Conservation (phyloP, 2,329 filamentous ascomycete genomes). For the Fusarium abutilonis region DNA sequence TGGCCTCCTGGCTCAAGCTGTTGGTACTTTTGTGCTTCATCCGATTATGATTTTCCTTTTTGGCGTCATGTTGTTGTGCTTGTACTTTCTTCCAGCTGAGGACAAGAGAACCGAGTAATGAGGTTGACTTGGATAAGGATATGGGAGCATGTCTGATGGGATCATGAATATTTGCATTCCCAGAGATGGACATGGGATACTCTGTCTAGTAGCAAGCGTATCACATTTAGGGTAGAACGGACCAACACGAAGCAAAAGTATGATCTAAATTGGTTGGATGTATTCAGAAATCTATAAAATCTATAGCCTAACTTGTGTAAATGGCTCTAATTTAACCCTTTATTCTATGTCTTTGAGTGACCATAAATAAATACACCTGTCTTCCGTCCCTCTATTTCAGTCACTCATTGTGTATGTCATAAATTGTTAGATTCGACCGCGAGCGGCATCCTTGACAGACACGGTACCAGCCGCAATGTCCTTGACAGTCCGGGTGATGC, state of each 20-base stretch:
- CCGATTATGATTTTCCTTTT: conserved; percentile 75
- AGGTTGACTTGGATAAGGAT: not conserved
- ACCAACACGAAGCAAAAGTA: not conserved
- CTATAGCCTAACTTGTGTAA: conserved; percentile 21
- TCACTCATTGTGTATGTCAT: conserved; percentile 6
- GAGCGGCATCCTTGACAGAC: conserved; percentile 75
- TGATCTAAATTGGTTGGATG: conserved; percentile 2
- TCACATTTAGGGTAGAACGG: not conserved
- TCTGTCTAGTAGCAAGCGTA: too few relatives aligned
- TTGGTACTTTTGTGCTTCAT: conserved; percentile 71
- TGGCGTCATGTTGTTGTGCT: conserved; percentile 71
- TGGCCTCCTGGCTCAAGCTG: conserved; percentile 69
- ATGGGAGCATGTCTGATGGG: not conserved
- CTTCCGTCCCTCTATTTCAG: not conserved
- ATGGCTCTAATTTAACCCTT: conserved; percentile 20
- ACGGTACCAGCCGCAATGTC: conserved; percentile 79
- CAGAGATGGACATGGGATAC: not conserved
- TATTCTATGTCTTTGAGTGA: conserved; percentile 24
- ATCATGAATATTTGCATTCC: not conserved
- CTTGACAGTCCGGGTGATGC: conserved; percentile 79
- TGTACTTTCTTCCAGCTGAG: conserved; percentile 66
- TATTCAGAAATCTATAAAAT: conserved; percentile 29
- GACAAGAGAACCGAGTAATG: conserved; percentile 65
- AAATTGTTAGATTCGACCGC: conserved; percentile 51
- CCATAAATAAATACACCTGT: conserved; percentile 3